phyloP scores from a whole-genome alignment of 345 rosid genomes.

The Draba incana region DNA sequence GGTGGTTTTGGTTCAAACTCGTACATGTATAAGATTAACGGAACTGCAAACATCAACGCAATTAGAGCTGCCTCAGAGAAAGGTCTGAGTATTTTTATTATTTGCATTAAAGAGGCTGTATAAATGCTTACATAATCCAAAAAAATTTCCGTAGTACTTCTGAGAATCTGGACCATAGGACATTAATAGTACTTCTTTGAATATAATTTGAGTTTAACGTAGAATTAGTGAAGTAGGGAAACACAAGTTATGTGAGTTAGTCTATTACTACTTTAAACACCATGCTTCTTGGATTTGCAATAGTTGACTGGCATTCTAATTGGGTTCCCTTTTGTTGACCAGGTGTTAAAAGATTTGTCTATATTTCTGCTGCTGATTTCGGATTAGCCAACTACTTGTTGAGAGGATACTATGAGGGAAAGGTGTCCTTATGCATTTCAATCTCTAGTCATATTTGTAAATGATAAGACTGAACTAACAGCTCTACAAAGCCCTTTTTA shows the following conservation, averaged over 20 bases:
- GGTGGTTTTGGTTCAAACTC: constrained; percentile 98
- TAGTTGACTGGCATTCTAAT: constrained; percentile 20
- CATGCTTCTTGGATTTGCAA: constrained; percentile 2
- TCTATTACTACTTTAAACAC: neutral
- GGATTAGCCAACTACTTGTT: constrained; percentile 79
- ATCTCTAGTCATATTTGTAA: neutral
- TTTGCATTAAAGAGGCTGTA: neutral
- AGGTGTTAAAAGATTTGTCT: constrained; percentile 92
- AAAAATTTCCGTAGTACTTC: neutral
- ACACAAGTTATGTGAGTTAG: neutral
- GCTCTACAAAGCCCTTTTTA: neutral
- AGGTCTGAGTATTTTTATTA: constrained; percentile 46
- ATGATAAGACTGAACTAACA: neutral
- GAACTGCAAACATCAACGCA: constrained; percentile 94
- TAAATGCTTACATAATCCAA: neutral
- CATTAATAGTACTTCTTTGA: neutral
- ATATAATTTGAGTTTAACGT: neutral
- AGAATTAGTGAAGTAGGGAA: neutral
- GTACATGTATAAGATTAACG: constrained; percentile 93
- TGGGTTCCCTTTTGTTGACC: constrained; percentile 16
- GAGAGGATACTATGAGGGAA: constrained; percentile 91
- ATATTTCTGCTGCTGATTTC: constrained; percentile 92
- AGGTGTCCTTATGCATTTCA: constrained; percentile 47
- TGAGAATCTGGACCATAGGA: neutral
- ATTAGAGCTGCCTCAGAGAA: constrained; percentile 88